These are phyloP conservation scores for Malbranchea cinnamomea DNA, from an alignment of 2,329 filamentous ascomycete genomes.

Conservation along the genomic window DNA sequence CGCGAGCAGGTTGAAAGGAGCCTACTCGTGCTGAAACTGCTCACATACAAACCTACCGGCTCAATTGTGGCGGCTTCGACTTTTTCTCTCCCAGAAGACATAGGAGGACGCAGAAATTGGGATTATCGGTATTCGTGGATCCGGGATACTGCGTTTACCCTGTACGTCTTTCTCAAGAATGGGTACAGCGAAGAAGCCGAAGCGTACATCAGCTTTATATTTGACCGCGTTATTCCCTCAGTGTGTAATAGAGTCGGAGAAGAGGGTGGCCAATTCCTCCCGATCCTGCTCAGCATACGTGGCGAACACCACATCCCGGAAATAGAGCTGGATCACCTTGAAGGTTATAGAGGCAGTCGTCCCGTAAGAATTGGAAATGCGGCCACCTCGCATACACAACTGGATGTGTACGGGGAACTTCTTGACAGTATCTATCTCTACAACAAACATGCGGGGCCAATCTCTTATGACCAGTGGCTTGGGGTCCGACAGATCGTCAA, in stretches of 20 bases:
- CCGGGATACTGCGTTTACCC: conserved; percentile 60
- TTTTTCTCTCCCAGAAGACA: conserved; percentile 61
- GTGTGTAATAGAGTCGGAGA: conserved; percentile 40
- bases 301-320: conserved; percentile 63
- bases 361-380: conserved; percentile 67
- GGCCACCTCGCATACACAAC: conserved; percentile 59
- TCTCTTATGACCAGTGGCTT: conserved; percentile 63
- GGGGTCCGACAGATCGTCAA: conserved; percentile 53
- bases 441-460: conserved; percentile 65
- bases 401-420: conserved; percentile 67
- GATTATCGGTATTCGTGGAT: conserved; percentile 53
- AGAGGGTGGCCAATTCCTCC: conserved; percentile 43
- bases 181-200: conserved; percentile 64
- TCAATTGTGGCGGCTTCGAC: conserved; percentile 64
- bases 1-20: conserved; percentile 56
- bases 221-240: conserved; percentile 43
- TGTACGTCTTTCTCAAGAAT: conserved; percentile 60
- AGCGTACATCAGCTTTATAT: conserved; percentile 66
- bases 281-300: conserved; percentile 70
- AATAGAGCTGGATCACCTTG: conserved; percentile 51
- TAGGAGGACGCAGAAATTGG: conserved; percentile 47
- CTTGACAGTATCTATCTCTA: conserved; percentile 66
- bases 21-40: conserved; percentile 58
- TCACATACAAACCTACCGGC: conserved; percentile 65
- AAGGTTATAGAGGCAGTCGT: conserved; percentile 55